Conservation (phyloP, 2,329 filamentous ascomycete species). For the Fusarium siculi region DNA sequence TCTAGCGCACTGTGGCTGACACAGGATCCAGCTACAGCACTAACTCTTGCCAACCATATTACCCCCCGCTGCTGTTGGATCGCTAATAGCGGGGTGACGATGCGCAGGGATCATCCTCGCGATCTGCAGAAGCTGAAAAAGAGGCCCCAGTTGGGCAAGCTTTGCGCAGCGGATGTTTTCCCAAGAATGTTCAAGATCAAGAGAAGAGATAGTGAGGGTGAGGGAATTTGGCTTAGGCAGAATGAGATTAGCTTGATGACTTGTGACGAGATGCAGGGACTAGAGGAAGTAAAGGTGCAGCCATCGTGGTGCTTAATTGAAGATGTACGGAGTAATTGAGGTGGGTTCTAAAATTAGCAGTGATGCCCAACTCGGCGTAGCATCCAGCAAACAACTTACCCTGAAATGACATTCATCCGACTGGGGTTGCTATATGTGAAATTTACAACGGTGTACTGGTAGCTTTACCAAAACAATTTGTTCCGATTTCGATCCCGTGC, state of each 20-base stretch:
- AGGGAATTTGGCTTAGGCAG: background rate
- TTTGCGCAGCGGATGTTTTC: slow-evolving; percentile 1
- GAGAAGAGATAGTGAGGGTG: background rate
- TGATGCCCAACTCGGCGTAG: too few species aligned
- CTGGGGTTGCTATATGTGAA: background rate
- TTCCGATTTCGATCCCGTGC: background rate
- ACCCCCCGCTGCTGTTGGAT: fast-evolving
- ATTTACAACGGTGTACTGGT: fast-evolving
- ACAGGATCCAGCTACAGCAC: background rate
- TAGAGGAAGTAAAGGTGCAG: background rate
- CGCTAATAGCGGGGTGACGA: background rate
- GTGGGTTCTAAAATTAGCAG: background rate
- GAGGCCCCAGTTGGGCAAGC: slow-evolving; percentile 10
- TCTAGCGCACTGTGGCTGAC: slow-evolving; percentile 28
- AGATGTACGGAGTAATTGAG: background rate
- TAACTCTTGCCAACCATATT: background rate
- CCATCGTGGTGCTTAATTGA: background rate
- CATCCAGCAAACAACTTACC: background rate
- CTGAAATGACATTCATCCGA: background rate
- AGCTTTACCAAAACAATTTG: background rate
- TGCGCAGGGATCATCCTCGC: slow-evolving; percentile 7
- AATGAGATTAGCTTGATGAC: background rate
- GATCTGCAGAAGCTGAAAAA: slow-evolving; percentile 32
- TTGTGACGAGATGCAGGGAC: too few species aligned
- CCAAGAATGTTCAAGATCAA: background rate